Evolutionary conservation across 2,329 filamentous ascomycete genomes (phyloP), one percentile per base, ranked within the genome.

Genomic region (Botryotinia convoluta): DNA sequence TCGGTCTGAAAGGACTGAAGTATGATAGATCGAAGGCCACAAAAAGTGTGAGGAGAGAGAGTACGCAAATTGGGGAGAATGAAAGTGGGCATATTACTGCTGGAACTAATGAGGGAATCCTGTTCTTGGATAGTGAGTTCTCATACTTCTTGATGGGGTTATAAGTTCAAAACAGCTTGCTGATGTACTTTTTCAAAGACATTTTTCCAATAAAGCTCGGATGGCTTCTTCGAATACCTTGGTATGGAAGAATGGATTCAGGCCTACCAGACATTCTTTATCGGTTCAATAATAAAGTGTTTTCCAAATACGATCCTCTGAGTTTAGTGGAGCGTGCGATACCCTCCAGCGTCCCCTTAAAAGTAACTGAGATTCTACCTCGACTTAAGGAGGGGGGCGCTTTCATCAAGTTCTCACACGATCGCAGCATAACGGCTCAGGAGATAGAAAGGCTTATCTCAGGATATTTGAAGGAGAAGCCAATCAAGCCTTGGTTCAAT

Each of bases 341-440:
- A 37, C 92, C 92, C 1, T 81, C 85, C 7, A 86, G 86, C 16
- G 79, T 91, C 2, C 85, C 88, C 1, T 84, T 97, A 65, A 90
- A 91, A 73, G 89, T 97, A 64, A 93, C 90, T 4, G 92, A 97
- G 79, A 91, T 98, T 26, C 82, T 98, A 29, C 94, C 95, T 0
- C 88, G 94, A 4, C 85, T 97, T 42, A 95, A 97, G 79, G 96
- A 99, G 80, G 96, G 96, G 26, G 96, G 96, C 20, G 94, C 93
- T 0, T 98, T 97, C 81, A 91, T 98, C 81, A 98, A 97, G 81
- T 94, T 97, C 80, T 87, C 87, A 26, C 88, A 88, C 77, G 78
- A 83, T 29, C 81, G 82, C 16, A 79, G 76, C 0, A 76, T 85
- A 8, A 81, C 83, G 16, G 81, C 86, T 3, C 83, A 84, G 32